Percentiles rank a stretch among this genome's conserved stretches.
Conservation (phyloP, 306 rosid species). For the Geum urbanum region DNA sequence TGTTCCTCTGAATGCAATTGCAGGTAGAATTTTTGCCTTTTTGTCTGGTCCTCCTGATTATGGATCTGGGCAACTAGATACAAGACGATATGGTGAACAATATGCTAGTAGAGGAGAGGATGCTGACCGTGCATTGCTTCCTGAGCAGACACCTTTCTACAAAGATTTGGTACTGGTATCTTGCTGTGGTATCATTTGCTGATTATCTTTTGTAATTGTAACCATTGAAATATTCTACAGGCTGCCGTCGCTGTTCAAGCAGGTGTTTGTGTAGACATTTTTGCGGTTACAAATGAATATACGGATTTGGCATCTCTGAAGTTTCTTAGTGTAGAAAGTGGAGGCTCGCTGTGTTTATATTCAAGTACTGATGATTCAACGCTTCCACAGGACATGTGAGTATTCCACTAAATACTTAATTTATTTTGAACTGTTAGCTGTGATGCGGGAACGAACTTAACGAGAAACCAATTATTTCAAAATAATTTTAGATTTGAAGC, state of each 20-base stretch:
- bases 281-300: conserved; percentile 95
- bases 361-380: conserved; percentile 86
- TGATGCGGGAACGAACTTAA: background rate
- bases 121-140: conserved; percentile 94
- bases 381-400: conserved; percentile 97
- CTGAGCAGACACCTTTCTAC: conserved; percentile 94
- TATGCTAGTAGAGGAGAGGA: conserved; percentile 99
- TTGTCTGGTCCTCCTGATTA: conserved; percentile 93
- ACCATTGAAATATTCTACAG: conserved; percentile 56
- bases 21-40: conserved; percentile 94
- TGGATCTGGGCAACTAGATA: conserved; percentile 94
- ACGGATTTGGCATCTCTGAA: conserved; percentile 94
- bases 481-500: background rate
- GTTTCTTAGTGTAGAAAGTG: conserved; percentile 86
- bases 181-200: conserved; percentile 16
- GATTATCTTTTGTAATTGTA: conserved; percentile 26
- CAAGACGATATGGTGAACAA: conserved; percentile 91
- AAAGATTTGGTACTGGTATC: conserved; percentile 65
- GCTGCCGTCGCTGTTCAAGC: conserved; percentile 97
- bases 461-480: background rate
- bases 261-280: conserved; percentile 94
- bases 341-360: conserved; percentile 83
- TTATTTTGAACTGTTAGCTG: background rate
- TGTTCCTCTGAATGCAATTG: conserved; percentile 35
- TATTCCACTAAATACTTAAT: conserved; percentile 12